Base-by-base conservation (phyloP, 2,329 filamentous ascomycete species). In the Fusarium anguioides region DNA sequence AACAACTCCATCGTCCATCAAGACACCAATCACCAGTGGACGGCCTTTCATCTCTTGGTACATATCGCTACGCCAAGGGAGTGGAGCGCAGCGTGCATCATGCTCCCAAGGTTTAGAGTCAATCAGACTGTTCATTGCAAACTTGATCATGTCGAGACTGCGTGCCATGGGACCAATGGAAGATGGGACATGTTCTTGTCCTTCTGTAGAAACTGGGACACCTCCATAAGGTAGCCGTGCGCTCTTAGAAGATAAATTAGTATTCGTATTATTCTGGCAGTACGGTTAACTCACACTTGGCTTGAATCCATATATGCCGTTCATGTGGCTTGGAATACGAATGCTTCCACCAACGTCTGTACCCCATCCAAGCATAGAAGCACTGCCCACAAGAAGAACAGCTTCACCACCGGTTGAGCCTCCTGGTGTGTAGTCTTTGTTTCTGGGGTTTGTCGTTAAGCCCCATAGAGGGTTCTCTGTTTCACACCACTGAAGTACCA, bases 301-400 rank as follows among this genome's bases (percentile, higher is more conserved):
- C 21, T 52, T 52, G 3, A 52, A 17, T 20, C 49, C 49, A 26
- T 52, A 52, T 12, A 52, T 10, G 8, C 49, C 49, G 39, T 46
- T 52, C 39, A 52, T 52, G 5, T 52, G 49, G 21, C 49, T 52
- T 10, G 49, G 49, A 14, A 52, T 52, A 6, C 49, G 49, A 17
- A 52, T 52, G 4, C 49, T 52, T 26, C 49, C 49, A 10, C 49
- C 49, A 12, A 52, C 18, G n/a, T 52, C 49, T 4, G 49, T 52
- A 12, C 49, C 49, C 49, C 49, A 52, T 17, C 49, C 49, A 2
- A 46, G 3, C 49, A 52, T 52, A 35, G 39, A 52, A 8, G 39
- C 49, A 2, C 49, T 21, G 1, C 27, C 15, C 7, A 11, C 42
- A 8, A 52, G 18, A 4, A 52, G n/a, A 2, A 52, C 49, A 46